Percentiles rank a stretch among this genome's conserved stretches.
Evolutionary conservation across 495 filamentous ascomycete genomes (phyloP).

Genomic region (Neurospora tetrasperma): DNA sequence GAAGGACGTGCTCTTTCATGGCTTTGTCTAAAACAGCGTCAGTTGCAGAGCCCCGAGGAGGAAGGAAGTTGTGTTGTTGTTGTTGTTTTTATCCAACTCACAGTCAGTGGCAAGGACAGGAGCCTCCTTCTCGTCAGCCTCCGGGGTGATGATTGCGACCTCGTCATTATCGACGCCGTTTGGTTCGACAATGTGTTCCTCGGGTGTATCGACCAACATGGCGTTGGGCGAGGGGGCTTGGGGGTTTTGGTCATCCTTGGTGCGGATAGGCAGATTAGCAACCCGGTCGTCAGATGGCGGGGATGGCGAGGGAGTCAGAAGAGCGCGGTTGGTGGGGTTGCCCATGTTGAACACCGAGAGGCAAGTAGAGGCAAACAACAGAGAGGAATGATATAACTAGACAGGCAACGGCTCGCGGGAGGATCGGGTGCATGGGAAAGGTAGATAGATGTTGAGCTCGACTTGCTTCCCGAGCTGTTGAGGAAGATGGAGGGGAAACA

Average conservation of each 20-base stretch:
- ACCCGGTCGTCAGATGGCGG: slow-evolving; percentile 11
- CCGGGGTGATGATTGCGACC: slow-evolving; percentile 72
- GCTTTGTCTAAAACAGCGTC: slow-evolving; percentile 52
- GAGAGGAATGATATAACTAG: background rate
- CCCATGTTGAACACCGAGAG: background rate
- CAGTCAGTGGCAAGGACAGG: slow-evolving; percentile 54
- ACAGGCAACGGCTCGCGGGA: background rate
- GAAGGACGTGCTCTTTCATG: slow-evolving; percentile 69
- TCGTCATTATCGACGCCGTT: slow-evolving; percentile 67
- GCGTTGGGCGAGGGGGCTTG: slow-evolving; percentile 37
- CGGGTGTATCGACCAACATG: slow-evolving; percentile 64
- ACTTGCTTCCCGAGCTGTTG: background rate
- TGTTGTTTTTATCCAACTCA: slow-evolving; percentile 31
- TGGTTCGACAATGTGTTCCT: slow-evolving; percentile 50
- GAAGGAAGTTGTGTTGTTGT: background rate
- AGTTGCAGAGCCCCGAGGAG: slow-evolving; percentile 9
- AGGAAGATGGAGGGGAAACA: background rate
- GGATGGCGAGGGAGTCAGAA: slow-evolving; percentile 1
- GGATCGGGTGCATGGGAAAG: background rate
- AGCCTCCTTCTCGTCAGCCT: slow-evolving; percentile 32
- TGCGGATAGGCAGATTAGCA: slow-evolving; percentile 20
- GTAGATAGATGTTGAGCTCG: background rate
- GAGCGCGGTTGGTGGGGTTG: background rate
- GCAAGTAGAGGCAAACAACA: background rate
- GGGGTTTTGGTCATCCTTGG: slow-evolving; percentile 28